Conservation (phyloP, 2,329 filamentous ascomycete genomes). For the Neofusicoccum umdonicola region DNA sequence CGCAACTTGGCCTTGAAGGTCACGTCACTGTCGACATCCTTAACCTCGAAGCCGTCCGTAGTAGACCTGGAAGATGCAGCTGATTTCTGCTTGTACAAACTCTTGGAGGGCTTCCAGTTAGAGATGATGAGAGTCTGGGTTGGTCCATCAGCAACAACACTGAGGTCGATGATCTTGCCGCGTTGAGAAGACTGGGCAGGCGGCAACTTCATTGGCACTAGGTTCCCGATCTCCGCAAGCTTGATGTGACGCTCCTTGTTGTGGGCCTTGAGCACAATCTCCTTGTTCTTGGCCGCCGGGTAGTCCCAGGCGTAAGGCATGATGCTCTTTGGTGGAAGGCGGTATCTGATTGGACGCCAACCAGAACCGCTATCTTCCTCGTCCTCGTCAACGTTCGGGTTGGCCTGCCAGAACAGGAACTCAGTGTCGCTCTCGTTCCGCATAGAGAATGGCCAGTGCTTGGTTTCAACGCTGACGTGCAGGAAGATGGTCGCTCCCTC, state of each 20-base stretch:
- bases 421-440: slow-evolving; percentile 96
- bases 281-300: slow-evolving; percentile 93
- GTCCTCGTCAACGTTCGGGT: slow-evolving; percentile 90
- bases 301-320: slow-evolving; percentile 99
- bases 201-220: slow-evolving; percentile 88
- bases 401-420: slow-evolving; percentile 93
- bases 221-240: slow-evolving; percentile 91
- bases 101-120: slow-evolving; percentile 90
- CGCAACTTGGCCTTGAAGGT: slow-evolving; percentile 87
- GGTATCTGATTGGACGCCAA: slow-evolving; percentile 90
- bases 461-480: slow-evolving; percentile 83
- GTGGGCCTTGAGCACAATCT: slow-evolving; percentile 77
- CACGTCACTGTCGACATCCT: slow-evolving; percentile 81
- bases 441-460: slow-evolving; percentile 98
- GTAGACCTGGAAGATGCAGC: slow-evolving; percentile 56
- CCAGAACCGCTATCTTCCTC: slow-evolving; percentile 77
- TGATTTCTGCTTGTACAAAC: slow-evolving; percentile 74
- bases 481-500: slow-evolving; percentile 93
- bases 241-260: slow-evolving; percentile 88
- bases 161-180: slow-evolving; percentile 91
- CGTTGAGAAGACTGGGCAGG: slow-evolving; percentile 59
- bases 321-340: slow-evolving; percentile 88
- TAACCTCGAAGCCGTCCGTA: slow-evolving; percentile 83
- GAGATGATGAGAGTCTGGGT: slow-evolving; percentile 92
- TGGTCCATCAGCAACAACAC: slow-evolving; percentile 90